Conservation (phyloP, 306 rosid genomes). For the Ormosia emarginata region DNA sequence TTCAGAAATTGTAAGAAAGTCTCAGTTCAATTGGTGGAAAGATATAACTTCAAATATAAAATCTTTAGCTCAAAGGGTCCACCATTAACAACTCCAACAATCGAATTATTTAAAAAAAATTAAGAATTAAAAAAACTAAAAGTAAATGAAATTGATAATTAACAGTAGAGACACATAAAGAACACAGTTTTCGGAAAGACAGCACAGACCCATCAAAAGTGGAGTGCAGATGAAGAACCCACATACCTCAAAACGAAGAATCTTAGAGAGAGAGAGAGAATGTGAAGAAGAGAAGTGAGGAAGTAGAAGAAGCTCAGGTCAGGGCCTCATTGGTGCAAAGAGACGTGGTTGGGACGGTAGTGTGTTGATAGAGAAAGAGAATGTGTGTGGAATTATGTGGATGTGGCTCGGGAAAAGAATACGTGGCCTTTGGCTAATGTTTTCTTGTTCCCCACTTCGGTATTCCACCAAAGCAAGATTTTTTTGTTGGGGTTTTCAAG, state of each 20-base stretch:
- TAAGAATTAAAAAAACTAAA: neutral
- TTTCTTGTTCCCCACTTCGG: neutral
- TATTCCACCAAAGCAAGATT: neutral
- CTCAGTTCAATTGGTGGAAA: neutral
- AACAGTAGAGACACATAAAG: neutral
- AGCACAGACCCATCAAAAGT: neutral
- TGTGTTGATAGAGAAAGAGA: neutral
- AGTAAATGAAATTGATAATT: neutral
- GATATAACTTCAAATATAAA: neutral
- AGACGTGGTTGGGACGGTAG: neutral
- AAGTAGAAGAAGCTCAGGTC: neutral
- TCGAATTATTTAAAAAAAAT: neutral
- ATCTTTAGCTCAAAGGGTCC: neutral
- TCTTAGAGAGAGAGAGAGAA: neutral
- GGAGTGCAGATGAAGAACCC: neutral
- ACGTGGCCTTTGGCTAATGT: slow-evolving; percentile 51
- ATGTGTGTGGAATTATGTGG: slow-evolving; percentile 15
- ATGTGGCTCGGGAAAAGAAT: slow-evolving; percentile 44
- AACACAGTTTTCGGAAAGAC: neutral
- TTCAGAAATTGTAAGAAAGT: neutral
- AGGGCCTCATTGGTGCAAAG: neutral
- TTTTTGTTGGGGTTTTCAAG: neutral
- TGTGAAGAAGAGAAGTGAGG: neutral
- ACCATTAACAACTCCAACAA: neutral
- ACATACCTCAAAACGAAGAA: slow-evolving; percentile 34